phyloP scores from a whole-genome alignment of 2,329 filamentous ascomycete species.

The Apiospora aurea region DNA sequence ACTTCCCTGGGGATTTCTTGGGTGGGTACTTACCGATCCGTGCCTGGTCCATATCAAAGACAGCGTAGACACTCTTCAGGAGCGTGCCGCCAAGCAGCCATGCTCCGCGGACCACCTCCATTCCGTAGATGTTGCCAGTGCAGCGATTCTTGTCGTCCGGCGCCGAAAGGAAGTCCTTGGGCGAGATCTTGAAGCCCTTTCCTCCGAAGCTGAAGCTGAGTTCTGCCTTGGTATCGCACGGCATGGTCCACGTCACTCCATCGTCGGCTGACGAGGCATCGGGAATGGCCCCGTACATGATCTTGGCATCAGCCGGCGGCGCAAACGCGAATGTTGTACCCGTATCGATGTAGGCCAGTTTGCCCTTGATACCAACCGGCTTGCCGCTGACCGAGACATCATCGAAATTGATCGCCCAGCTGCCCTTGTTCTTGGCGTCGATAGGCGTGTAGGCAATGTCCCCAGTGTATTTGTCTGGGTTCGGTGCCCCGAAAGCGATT shows the following conservation, averaged over 20 bases:
- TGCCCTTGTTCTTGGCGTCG: constrained; percentile 46
- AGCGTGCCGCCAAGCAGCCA: constrained; percentile 91
- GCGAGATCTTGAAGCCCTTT: constrained; percentile 69
- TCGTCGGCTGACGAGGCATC: constrained; percentile 62
- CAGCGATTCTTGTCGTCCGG: constrained; percentile 56
- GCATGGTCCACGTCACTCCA: constrained; percentile 72
- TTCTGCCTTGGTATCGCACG: constrained; percentile 69
- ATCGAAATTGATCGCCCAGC: constrained; percentile 77
- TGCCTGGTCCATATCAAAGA: constrained; percentile 78
- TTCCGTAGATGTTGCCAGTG: constrained; percentile 77
- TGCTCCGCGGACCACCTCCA: constrained; percentile 67
- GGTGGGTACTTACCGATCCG: constrained; percentile 59
- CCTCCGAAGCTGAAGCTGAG: constrained; percentile 74
- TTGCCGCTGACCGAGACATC: constrained; percentile 69
- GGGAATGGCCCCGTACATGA: constrained; percentile 72
- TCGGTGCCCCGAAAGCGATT: constrained; percentile 76
- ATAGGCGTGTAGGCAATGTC: constrained; percentile 71
- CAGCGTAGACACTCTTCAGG: constrained; percentile 86
- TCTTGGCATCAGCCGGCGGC: constrained; percentile 69
- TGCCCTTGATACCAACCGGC: constrained; percentile 60
- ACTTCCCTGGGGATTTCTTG: no score
- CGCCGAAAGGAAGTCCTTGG: constrained; percentile 73
- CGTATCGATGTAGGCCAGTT: constrained; percentile 79
- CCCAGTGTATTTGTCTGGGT: constrained; percentile 71
- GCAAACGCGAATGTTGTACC: constrained; percentile 83